Percentiles rank a stretch among this genome's conserved stretches.
phyloP scores from a whole-genome alignment of 2,329 filamentous ascomycete species.

The Grosmannia clavigera region DNA sequence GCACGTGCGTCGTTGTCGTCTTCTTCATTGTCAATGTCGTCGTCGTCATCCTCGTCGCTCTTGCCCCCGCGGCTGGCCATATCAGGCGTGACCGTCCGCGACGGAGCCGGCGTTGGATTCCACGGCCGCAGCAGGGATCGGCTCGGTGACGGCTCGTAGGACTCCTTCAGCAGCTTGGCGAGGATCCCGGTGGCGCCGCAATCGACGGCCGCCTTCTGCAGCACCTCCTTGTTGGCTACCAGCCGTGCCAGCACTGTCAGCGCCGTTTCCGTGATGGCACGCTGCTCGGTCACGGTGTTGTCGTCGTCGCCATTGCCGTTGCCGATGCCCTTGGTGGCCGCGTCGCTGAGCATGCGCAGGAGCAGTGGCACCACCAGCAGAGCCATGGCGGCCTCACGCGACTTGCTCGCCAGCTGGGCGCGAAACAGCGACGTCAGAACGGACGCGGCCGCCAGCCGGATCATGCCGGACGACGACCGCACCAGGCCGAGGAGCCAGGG shows the following conservation, averaged over 20 bases:
- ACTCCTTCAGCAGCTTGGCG: constrained; percentile 35
- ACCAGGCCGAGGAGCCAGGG: constrained; percentile 60
- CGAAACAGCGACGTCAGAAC: constrained; percentile 59
- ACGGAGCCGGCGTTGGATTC: constrained; percentile 19
- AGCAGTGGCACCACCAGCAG: constrained; percentile 59
- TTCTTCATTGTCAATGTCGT: background rate
- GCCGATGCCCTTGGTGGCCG: constrained; percentile 14
- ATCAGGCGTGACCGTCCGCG: background rate
- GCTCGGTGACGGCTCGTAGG: constrained; percentile 33
- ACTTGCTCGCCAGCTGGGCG: constrained; percentile 51
- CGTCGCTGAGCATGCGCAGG: constrained; percentile 37
- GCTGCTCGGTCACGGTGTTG: constrained; percentile 26
- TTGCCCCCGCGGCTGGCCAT: background rate
- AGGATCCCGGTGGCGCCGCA: constrained; percentile 34
- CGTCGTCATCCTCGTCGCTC: background rate
- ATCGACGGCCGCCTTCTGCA: constrained; percentile 76
- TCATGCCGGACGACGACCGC: constrained; percentile 42
- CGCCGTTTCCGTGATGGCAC: constrained; percentile 53
- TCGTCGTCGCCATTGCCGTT: constrained; percentile 17
- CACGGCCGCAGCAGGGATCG: constrained; percentile 21
- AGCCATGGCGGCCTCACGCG: constrained; percentile 51
- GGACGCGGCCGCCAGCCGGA: constrained; percentile 55
- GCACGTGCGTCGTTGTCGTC: constrained; percentile 14
- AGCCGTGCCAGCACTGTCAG: constrained; percentile 67
- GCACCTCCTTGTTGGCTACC: constrained; percentile 61